Evolutionary conservation across 768 basidiomycete genomes (phyloP).

Genomic region (Pleurotus citrinopileatus): DNA sequence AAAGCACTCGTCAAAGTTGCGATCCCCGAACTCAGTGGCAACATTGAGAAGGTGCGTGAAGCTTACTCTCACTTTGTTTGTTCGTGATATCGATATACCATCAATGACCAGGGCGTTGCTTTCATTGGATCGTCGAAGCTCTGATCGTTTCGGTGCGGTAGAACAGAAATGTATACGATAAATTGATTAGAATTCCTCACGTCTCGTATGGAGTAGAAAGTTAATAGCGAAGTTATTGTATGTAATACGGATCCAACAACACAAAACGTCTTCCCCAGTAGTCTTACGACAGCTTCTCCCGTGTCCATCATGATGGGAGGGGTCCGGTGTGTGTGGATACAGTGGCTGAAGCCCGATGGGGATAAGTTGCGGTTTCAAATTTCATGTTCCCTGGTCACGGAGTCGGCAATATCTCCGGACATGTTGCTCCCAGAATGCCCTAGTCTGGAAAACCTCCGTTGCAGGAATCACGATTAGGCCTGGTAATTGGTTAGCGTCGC

Average conservation of each 20-base stretch:
- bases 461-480: neutral
- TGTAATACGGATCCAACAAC: neutral
- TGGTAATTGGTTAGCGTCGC: too few species aligned
- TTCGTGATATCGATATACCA: neutral
- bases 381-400: neutral
- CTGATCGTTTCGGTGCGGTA: neutral
- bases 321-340: too few species aligned
- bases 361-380: too few species aligned
- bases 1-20: slow-evolving; percentile 74
- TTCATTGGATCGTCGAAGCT: slow-evolving; percentile 15
- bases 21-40: slow-evolving; percentile 71
- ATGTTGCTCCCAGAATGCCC: neutral
- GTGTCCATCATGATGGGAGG: neutral
- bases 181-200: too few species aligned
- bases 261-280: neutral
- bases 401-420: neutral
- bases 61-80: neutral
- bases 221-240: slow-evolving; percentile 3
- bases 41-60: slow-evolving; percentile 64
- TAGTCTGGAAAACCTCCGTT: neutral
- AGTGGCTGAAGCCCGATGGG: too few species aligned
- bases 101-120: slow-evolving; percentile 13
- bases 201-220: neutral
- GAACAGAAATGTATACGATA: neutral
- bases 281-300: neutral